Conservation (phyloP, 257 asterid species). For the Petunia secreta region DNA sequence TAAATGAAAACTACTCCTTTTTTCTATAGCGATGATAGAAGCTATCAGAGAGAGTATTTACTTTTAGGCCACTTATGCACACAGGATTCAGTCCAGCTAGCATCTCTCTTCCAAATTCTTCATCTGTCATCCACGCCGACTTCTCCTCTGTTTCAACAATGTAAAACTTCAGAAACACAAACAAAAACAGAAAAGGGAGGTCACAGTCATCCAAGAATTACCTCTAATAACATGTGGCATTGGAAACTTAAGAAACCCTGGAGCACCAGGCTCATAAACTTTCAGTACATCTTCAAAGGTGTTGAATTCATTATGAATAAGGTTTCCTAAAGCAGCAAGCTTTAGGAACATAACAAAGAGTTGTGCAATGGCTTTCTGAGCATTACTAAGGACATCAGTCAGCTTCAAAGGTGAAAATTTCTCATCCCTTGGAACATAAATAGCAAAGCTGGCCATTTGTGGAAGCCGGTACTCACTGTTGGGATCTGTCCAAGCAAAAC, state of each 20-base stretch:
- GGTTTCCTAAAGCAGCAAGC: background rate
- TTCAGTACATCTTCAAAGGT: background rate
- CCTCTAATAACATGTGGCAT: background rate
- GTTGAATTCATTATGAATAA: background rate
- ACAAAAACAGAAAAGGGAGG: no score
- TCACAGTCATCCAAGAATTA: background rate
- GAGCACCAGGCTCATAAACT: background rate
- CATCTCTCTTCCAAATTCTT: background rate
- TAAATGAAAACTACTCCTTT: background rate
- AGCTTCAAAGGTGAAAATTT: background rate
- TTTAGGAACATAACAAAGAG: no score
- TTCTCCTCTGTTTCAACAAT: background rate
- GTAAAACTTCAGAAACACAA: no score
- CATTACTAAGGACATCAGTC: background rate
- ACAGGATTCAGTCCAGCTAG: background rate
- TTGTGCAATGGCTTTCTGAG: background rate
- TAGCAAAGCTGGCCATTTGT: background rate
- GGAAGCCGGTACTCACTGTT: constrained; percentile 27
- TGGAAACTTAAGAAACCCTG: background rate
- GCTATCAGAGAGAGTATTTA: no score
- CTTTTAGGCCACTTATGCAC: background rate
- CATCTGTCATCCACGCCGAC: background rate
- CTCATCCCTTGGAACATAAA: background rate
- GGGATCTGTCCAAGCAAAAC: constrained; percentile 24
- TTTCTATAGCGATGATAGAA: no score